Evolutionary conservation across 176 grass and related monocot genomes (phyloP), one percentile per base, ranked within the genome.

Genomic region (Raddia guianensis): DNA sequence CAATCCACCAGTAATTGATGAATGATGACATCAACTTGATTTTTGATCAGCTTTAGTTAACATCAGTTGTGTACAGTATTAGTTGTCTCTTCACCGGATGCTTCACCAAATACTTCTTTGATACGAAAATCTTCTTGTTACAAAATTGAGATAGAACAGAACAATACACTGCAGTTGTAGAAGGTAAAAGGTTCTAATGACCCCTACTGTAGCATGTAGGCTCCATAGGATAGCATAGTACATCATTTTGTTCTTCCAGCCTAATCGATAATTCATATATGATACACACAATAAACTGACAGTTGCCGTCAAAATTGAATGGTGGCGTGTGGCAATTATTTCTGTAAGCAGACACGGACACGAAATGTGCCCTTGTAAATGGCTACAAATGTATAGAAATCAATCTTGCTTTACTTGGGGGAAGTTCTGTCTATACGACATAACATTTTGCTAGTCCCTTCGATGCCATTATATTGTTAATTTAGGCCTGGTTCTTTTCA

Each of bases 1-100:
- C 59, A 64, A 99, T 99, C 76, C 80, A 93, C 67, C 86, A 91
- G 43, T 91, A 83, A 90, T 34, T 3, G 5, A 48, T 58, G 76
- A 16, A 0, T 3, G 5, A 48, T 58, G 76, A 16, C 1, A 5
- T 35, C 49, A 61, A 12, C 58, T 37, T 68, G 3, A 56, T 53
- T 55, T 62, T 70, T 34, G 7, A n/a, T 50, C 1, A 10, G 8
- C 15, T 68, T 49, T 74, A 73, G 50, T 5, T 67, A 21, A 13
- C 46, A 32, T 57, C 12, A 63, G 63, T 53, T 82, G 65, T 82
- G 45, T 73, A 68, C 21, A 81, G 32, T 69, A 37, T 60, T 75
- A 20, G 9, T 18, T 58, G 70, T 27, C 48, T 21, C 5, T 68
- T 74, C 70, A 13, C 20, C 4, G 7, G 61, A 51, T 44, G 62